phyloP scores from a whole-genome alignment of 495 filamentous ascomycete species.

The Pseudomonodictys pantanalensis region DNA sequence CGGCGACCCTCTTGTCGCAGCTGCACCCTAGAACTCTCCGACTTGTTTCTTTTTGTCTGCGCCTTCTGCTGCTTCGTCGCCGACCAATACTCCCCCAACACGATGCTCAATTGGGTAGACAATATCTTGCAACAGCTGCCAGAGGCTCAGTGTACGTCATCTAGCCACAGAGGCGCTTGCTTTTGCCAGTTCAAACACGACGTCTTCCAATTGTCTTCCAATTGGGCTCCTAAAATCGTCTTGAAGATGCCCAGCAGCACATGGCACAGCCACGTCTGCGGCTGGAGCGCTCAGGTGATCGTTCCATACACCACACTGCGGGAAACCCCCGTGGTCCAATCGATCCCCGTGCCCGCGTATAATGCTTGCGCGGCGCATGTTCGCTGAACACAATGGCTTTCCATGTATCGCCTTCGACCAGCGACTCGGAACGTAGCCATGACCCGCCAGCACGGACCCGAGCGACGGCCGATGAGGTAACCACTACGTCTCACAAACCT shows the following conservation, averaged over 20 bases:
- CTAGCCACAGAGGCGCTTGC: not conserved
- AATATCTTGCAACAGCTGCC: not conserved
- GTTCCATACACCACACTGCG: too few species aligned
- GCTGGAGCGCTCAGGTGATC: too few species aligned
- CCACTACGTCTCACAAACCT: too few species aligned
- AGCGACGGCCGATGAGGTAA: too few species aligned
- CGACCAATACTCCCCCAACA: not conserved
- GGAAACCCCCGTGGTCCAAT: too few species aligned
- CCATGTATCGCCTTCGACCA: constrained; percentile 6
- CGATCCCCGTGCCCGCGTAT: too few species aligned
- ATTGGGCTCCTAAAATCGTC: too few species aligned
- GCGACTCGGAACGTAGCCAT: too few species aligned
- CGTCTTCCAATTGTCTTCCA: constrained; percentile 1
- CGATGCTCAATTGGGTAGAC: constrained; percentile 1
- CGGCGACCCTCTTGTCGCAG: too few species aligned
- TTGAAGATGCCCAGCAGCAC: too few species aligned
- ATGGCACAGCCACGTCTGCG: constrained; percentile 14
- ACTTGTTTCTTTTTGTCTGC: too few species aligned
- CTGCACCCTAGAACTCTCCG: not conserved
- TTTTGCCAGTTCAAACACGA: not conserved
- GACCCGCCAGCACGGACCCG: too few species aligned
- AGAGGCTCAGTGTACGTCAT: not conserved
- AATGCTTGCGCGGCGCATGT: constrained; percentile 1
- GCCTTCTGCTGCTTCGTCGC: not conserved
- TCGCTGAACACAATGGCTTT: not conserved